Evolutionary conservation across 768 basidiomycete species (phyloP), one percentile per base, ranked within the genome.

Genomic region (Phanerodontia chrysosporium): DNA sequence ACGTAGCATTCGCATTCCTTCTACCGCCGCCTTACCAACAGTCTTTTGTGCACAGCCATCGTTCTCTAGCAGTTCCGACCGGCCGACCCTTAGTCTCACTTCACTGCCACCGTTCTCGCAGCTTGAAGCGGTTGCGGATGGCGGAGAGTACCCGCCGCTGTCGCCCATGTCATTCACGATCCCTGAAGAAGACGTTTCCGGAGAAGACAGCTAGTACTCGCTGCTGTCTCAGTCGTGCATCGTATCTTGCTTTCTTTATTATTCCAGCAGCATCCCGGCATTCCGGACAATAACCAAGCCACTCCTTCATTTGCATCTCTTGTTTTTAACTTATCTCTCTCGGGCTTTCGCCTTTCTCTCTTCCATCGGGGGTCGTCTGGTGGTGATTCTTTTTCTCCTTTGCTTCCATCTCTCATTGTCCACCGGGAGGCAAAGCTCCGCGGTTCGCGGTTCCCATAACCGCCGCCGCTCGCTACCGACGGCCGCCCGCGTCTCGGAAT

Each of bases 121-220:
- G 58, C 77, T 94, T 58, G 90, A 90, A 65, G 92, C 91, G 46
- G 85, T 92, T 55, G 92, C 91, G 54, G 90, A 87, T 60, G 84
- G 87, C 58, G 84, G 87, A 57, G 88, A 88, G 69, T 83, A 78
- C 60, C 80, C 85, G 44, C 84, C 87, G n/a, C 72, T 86, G 45
- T 89, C 87, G 42, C 87, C 87, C 18, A 88, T 90, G 85, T 82
- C 87, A 36, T 86, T 90, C 64, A 80, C 73, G 66, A 70, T 78
- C 70, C 75, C 79, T 73, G 83, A 75, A 62, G 76, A 76, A 74
- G 75, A 80, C 7, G 56, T 51, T 30, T 61, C 59, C 51, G 55
- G 55, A 44, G 68, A 73, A 45, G 68, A 62, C 25, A 67, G 66
- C 62, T 70, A 65, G 64, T 66, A 62, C 51, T 52, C 45, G 27